Evolutionary conservation across 164 flowering plant species (phyloP), one percentile per base, ranked within the genome.

Genomic region (Nymphaea thermarum): DNA sequence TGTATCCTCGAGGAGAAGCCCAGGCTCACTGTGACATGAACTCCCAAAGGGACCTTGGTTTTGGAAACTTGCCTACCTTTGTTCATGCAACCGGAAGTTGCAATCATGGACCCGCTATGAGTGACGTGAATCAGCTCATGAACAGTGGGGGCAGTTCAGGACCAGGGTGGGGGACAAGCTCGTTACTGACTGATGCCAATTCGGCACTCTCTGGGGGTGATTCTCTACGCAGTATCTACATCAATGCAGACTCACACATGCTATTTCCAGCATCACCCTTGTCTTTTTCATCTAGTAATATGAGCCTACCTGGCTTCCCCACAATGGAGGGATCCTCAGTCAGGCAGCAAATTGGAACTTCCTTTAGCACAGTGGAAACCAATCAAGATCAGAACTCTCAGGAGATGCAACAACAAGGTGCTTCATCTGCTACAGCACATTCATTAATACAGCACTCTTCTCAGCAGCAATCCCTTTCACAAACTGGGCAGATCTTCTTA

Each of bases 141-240:
- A 87, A 84, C 69, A 82, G 90, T 72, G 84, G 85, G 65, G 89
- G 85, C 62, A 91, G 78, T 79, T 92, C 99, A 2, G 98, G 92
- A 51, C 93, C 92, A 4, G 88, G 99, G 78, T 84, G 87, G 70
- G 96, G 96, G 64, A 97, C 95, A 43, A 90, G 96, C 76, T 94
- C 99, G 6, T 74, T 91, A 77, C 96, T 91, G 25, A 90, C 99
- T 59, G 98, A 91, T 82, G 97, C 98, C 6, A 94, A 91, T 71
- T 94, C 99, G 4, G 88, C 86, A 2, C 82, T 87, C 67, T 91
- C 99, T 6, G 98, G 98, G n/a, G 99, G 94, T 43, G 91, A 94
- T 43, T 87, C 80, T 73, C 74, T 92, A 75, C 99, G 98, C 83
- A 92, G 94, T 82, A 88, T 91, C 2, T 92, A 97, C 81, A 77